Conservation (phyloP, 163 green algal genomes). For the Prototheca wickerhamii region DNA sequence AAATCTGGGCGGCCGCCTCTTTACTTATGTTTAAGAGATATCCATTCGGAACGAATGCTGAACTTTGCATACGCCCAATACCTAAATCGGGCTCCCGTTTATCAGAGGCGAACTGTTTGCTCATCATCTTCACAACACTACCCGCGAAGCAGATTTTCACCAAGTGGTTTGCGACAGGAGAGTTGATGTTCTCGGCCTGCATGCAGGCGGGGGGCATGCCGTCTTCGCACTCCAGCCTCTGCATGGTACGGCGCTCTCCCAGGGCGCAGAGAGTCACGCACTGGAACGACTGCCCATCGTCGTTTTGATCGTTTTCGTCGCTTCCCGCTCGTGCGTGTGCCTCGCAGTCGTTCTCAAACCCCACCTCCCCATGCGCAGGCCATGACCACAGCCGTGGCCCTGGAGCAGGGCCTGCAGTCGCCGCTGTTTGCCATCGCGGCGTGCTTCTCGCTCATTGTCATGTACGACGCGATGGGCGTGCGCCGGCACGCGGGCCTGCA, state of each 20-base stretch:
- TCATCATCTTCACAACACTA: background rate
- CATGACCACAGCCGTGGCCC: constrained; percentile 73
- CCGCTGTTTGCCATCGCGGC: constrained; percentile 67
- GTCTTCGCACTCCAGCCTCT: constrained; percentile 84
- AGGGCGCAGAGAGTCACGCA: background rate
- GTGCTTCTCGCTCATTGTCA: constrained; percentile 81
- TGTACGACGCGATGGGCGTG: constrained; percentile 91
- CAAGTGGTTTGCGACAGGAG: constrained; percentile 64
- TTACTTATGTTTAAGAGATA: no score
- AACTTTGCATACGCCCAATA: no score
- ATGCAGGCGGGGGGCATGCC: constrained; percentile 87
- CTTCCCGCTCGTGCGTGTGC: background rate
- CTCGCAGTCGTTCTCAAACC: background rate
- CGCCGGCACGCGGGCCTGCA: constrained; percentile 78
- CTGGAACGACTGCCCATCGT: no score
- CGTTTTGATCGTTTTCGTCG: no score
- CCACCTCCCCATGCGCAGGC: constrained; percentile 34
- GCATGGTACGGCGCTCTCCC: constrained; percentile 33
- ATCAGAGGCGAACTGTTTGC: background rate
- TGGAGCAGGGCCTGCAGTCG: constrained; percentile 66
- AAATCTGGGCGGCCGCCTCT: no score
- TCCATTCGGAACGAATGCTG: background rate
- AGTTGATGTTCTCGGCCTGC: constrained; percentile 63
- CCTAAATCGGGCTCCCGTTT: no score
- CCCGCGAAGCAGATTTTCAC: constrained; percentile 72